Base-by-base conservation (phyloP, 208 protist genomes). In the Acanthamoeba lenticulata region DNA sequence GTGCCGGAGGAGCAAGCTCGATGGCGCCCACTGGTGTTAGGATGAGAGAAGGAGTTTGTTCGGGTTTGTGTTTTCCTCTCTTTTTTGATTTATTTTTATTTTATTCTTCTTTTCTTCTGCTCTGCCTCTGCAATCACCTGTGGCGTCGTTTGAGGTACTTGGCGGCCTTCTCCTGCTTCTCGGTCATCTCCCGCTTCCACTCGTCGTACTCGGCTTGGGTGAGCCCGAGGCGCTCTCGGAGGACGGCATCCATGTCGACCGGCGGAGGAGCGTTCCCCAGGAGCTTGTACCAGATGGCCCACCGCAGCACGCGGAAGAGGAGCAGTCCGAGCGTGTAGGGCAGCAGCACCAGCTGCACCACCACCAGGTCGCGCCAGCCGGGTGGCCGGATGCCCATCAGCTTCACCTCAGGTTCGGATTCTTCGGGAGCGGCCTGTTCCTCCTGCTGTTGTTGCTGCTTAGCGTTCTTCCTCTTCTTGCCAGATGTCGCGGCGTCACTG, bases 131-230 rank as follows among this genome's bases (percentile, higher is more conserved):
- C n/a, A n/a, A 77, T 45, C 36, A 29, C 24, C 69, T 9, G 24
- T 79, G 44, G 36, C 69, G 69, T 29, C 69, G 69, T 11, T 21
- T 60, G 0, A 36, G 9, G 69, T 79, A 79, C 44, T 92, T 92
- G 32, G 42, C 32, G 11, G 47, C 65, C 65, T 69, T 69, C 88
- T 92, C 65, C 88, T 57, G 38, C 88, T 57, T 69, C 88, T 47
- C 88, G 9, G 47, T 79, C 55, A 77, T 92, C 88, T 74, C 88
- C 17, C n/a, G 24, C 32, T 92, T 55, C 88, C 42, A 57, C 88
- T 92, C 88, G 6, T 92, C 45, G 55, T 29, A 44, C 32, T 69
- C 88, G 15, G 4, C 60, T 34, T 72, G 24, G 6, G 44, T 34
- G 47, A 77, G 88, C 1, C 60, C 69, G 36, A 79, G 40, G 36